A percentile compares a stretch with the other conserved stretches of the same genome.
These are phyloP conservation scores for Trichoderma citrinoviride DNA, from an alignment of 2,329 filamentous ascomycete species.

Conservation along the genomic window DNA sequence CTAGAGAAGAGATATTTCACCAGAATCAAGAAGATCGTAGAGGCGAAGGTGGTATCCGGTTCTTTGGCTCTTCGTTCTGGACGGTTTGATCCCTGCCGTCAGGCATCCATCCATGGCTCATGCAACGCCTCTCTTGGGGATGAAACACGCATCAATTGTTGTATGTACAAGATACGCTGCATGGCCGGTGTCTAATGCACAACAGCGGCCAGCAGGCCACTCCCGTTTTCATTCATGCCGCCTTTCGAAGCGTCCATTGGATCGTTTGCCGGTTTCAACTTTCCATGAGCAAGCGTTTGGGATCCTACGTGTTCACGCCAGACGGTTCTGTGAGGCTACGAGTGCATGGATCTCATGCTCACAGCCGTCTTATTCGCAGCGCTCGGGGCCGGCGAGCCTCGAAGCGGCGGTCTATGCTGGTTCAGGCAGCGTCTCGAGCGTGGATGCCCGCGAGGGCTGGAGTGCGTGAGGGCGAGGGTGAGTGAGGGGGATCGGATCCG, in stretches of 20 bases:
- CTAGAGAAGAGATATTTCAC: background rate
- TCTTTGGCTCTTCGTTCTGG: background rate
- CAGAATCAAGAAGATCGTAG: background rate
- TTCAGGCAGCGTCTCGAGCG: background rate
- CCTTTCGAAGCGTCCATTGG: background rate
- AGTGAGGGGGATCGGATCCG: slow-evolving; percentile 5
- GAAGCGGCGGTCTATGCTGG: slow-evolving; percentile 3
- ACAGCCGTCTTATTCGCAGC: background rate
- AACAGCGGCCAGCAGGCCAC: background rate
- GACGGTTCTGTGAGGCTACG: background rate
- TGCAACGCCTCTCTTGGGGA: background rate
- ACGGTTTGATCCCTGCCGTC: background rate
- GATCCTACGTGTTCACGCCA: slow-evolving; percentile 19
- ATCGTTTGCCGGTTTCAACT: background rate
- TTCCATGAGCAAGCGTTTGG: background rate
- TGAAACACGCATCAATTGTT: slow-evolving; percentile 19
- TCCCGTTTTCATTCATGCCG: background rate
- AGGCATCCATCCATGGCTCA: slow-evolving; percentile 4
- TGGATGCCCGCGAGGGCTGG: too few species aligned
- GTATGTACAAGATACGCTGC: slow-evolving; percentile 11
- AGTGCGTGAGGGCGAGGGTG: too few species aligned
- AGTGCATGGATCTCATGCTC: background rate
- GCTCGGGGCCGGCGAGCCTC: slow-evolving; percentile 1
- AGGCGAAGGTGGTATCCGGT: background rate
- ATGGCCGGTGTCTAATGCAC: background rate